Conservation (phyloP, 495 filamentous ascomycete genomes). For the Xylaria telfairii region DNA sequence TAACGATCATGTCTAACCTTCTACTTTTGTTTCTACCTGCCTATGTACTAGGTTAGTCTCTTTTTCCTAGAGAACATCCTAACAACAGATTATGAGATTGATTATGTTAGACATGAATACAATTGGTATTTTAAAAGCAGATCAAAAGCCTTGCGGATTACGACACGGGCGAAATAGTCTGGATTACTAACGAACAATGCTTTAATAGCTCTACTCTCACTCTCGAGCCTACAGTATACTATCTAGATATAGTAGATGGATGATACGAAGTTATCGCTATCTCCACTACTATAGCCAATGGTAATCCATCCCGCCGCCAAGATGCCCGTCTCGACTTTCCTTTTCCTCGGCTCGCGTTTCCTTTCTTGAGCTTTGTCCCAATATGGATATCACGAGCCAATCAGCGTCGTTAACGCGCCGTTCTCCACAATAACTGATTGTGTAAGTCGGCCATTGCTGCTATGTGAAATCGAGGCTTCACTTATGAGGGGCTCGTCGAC, state of each 20-base stretch:
- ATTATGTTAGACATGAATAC: background rate
- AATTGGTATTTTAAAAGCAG: background rate
- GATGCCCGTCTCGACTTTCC: conserved; percentile 14
- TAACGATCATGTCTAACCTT: too few relatives aligned
- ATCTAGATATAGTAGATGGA: too few relatives aligned
- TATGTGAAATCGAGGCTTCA: background rate
- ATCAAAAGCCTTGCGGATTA: background rate
- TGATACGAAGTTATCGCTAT: background rate
- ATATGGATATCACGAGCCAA: background rate
- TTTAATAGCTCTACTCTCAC: background rate
- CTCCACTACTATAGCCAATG: background rate
- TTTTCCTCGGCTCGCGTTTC: conserved; percentile 6
- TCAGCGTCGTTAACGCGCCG: conserved; percentile 10
- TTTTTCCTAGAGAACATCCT: background rate
- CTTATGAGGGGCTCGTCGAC: background rate
- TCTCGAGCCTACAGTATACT: background rate
- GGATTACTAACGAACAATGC: background rate
- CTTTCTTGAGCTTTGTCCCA: background rate
- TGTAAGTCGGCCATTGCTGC: background rate
- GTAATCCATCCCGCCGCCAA: conserved; percentile 10
- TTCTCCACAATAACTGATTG: background rate
- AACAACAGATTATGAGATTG: background rate
- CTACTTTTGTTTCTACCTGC: too few relatives aligned
- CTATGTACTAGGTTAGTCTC: too few relatives aligned
- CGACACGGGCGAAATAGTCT: background rate